These are phyloP conservation scores for Tolypocladium amazonense DNA, from an alignment of 2,329 filamentous ascomycete genomes.

Conservation along the genomic window DNA sequence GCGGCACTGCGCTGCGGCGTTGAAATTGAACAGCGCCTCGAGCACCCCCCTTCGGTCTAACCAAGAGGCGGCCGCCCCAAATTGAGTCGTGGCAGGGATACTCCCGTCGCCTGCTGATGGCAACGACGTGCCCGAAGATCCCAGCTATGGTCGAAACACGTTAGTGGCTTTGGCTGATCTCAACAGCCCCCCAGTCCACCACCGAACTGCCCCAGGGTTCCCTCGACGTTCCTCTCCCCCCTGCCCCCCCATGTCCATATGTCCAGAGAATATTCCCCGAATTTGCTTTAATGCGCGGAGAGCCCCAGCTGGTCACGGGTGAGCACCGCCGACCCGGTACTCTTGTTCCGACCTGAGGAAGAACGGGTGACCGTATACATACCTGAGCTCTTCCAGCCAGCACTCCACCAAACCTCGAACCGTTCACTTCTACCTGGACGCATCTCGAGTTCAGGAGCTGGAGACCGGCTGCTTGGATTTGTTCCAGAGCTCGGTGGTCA, in stretches of 20 bases:
- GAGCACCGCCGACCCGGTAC: constrained; percentile 14
- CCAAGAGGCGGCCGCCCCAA: background rate
- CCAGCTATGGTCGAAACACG: constrained; percentile 29
- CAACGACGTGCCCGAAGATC: constrained; percentile 15
- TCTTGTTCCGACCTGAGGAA: constrained; percentile 3
- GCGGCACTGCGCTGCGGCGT: background rate
- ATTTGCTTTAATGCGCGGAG: constrained; percentile 34
- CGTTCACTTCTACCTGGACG: background rate
- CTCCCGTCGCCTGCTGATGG: constrained; percentile 1
- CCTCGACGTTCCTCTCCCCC: constrained; percentile 22
- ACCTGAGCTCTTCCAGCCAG: constrained; percentile 3
- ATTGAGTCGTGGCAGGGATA: constrained; percentile 8
- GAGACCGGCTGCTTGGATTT: background rate
- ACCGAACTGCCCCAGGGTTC: constrained; percentile 24
- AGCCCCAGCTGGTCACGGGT: constrained; percentile 31
- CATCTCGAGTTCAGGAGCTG: background rate
- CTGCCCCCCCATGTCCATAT: constrained; percentile 25
- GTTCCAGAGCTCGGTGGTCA: background rate
- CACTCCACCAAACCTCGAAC: background rate
- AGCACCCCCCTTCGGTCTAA: background rate
- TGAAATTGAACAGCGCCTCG: background rate
- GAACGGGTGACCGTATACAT: constrained; percentile 9
- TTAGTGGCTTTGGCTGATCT: constrained; percentile 30
- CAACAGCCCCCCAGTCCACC: constrained; percentile 17
- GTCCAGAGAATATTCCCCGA: constrained; percentile 36